Percentiles rank a stretch among this genome's conserved stretches.
phyloP scores from a whole-genome alignment of 305 asterid species.

The Fraxinus sp. region DNA sequence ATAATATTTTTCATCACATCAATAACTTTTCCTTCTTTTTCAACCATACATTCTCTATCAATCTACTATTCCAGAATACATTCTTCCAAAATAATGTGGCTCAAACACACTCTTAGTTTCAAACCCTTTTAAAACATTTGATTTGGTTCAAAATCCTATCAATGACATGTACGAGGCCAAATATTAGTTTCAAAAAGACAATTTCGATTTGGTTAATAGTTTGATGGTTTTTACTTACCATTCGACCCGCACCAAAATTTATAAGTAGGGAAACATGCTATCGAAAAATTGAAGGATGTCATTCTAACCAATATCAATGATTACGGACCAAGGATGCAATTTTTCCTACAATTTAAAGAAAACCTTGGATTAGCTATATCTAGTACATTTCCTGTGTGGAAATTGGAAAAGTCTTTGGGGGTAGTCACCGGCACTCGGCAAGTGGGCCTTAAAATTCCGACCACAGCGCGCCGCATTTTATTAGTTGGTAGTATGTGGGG shows the following conservation, averaged over 20 bases:
- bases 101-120: too few species aligned
- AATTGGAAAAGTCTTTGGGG: background rate
- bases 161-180: background rate
- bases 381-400: constrained; percentile 8
- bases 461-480: constrained; percentile 51
- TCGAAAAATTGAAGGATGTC: background rate
- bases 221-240: background rate
- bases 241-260: background rate
- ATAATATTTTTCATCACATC: too few species aligned
- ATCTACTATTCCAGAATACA: too few species aligned
- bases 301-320: background rate
- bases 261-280: background rate
- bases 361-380: constrained; percentile 23
- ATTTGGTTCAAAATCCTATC: background rate
- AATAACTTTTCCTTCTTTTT: too few species aligned
- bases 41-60: too few species aligned
- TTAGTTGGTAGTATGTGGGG: constrained; percentile 15
- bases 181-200: background rate
- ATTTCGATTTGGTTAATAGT: background rate
- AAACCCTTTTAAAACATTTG: too few species aligned
- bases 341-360: background rate
- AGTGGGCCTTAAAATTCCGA: constrained; percentile 35
- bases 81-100: too few species aligned
- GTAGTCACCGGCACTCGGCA: constrained; percentile 36
- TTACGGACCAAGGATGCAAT: background rate